phyloP scores from a whole-genome alignment of 345 rosid genomes.

The Gynandropsis gynandra region DNA sequence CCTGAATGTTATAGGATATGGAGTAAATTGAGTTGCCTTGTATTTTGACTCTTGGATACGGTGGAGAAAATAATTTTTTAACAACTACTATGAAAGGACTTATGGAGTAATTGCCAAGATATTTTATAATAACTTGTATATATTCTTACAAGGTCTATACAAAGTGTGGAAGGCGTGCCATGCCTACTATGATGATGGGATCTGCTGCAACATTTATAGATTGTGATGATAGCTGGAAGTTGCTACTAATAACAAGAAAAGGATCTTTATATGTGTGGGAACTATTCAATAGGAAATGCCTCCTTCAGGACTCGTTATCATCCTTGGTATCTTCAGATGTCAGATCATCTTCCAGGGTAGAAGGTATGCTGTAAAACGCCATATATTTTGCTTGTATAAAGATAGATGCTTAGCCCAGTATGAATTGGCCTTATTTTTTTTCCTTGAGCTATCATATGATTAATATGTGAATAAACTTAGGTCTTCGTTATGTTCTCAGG shows the following conservation, averaged over 20 bases:
- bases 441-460: too few relatives aligned
- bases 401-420: too few relatives aligned
- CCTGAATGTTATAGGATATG: not conserved
- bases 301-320: conserved; percentile 72
- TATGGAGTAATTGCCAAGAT: not conserved
- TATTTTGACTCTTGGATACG: not conserved
- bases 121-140: conserved; percentile 7
- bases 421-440: too few relatives aligned
- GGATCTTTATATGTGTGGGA: conserved; percentile 89
- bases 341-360: conserved; percentile 49
- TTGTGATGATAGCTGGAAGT: conserved; percentile 90
- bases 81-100: too few relatives aligned
- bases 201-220: conserved; percentile 89
- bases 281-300: conserved; percentile 62
- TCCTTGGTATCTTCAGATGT: conserved; percentile 55
- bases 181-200: conserved; percentile 97
- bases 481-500: conserved; percentile 6
- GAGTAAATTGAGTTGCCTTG: not conserved
- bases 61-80: too few relatives aligned
- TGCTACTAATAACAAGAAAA: conserved; percentile 76
- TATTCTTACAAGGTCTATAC: conserved; percentile 60
- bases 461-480: conserved; percentile 5
- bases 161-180: conserved; percentile 86
- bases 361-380: conserved; percentile 15
- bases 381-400: conserved; percentile 5